A percentile compares a stretch with the other conserved stretches of the same genome.
phyloP scores from a whole-genome alignment of 148 eudicot genomes.

The Camellia granthamiana region DNA sequence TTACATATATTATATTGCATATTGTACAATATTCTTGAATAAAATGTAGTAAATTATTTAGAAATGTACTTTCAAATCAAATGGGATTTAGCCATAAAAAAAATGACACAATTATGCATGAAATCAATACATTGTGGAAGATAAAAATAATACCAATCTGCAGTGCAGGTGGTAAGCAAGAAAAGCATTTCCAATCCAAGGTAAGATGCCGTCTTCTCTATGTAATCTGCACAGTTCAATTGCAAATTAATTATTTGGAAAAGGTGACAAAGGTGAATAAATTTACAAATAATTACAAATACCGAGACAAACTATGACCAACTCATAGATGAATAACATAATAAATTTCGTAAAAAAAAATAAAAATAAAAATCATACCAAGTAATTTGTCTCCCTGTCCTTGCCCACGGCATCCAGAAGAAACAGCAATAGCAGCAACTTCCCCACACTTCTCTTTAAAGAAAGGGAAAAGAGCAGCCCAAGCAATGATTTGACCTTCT shows the following conservation, averaged over 20 bases:
- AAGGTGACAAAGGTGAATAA: neutral
- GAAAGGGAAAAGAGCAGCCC: conserved; percentile 82
- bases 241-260: neutral
- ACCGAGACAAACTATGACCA: neutral
- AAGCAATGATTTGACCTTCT: conserved; percentile 90
- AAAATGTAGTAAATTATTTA: too few relatives aligned
- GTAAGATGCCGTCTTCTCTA: conserved; percentile 80
- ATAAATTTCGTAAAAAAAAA: neutral
- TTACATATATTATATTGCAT: too few relatives aligned
- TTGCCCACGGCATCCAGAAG: conserved; percentile 88
- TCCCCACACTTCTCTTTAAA: conserved; percentile 62
- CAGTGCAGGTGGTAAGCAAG: conserved; percentile 81
- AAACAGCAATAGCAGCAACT: conserved; percentile 91
- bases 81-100: neutral
- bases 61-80: too few relatives aligned
- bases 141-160: conserved; percentile 63
- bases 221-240: conserved; percentile 54
- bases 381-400: conserved; percentile 93
- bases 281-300: neutral
- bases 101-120: neutral
- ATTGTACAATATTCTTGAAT: too few relatives aligned
- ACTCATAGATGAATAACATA: neutral
- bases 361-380: conserved; percentile 38
- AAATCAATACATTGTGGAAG: neutral
- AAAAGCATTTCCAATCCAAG: conserved; percentile 73